phyloP scores from a whole-genome alignment of 768 basidiomycete genomes.

The Tricholoma furcatifolium region DNA sequence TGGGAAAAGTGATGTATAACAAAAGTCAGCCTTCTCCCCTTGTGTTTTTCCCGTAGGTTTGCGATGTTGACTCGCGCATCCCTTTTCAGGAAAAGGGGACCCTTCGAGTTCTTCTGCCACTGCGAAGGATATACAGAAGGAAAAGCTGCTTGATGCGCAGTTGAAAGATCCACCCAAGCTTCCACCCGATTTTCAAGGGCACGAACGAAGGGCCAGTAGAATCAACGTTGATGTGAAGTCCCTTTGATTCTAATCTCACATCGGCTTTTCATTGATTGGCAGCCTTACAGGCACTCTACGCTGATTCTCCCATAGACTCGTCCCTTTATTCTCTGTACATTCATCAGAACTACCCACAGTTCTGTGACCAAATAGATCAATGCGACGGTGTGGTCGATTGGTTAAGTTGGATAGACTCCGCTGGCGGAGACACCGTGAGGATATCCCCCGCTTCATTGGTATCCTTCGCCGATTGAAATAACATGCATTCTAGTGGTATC shows the following conservation, averaged over 20 bases:
- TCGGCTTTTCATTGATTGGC: neutral
- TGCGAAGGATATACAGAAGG: constrained; percentile 61
- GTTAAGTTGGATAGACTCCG: constrained; percentile 75
- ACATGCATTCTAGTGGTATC: constrained; percentile 48
- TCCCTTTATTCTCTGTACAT: constrained; percentile 87
- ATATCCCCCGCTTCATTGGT: neutral
- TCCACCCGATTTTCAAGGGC: constrained; percentile 56
- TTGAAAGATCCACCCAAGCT: constrained; percentile 56
- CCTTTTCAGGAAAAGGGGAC: constrained; percentile 69
- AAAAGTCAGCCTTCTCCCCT: constrained; percentile 63
- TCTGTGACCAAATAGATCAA: constrained; percentile 76
- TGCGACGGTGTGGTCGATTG: constrained; percentile 68
- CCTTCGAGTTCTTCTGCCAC: constrained; percentile 52
- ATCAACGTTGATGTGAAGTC: constrained; percentile 70
- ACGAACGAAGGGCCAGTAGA: constrained; percentile 66
- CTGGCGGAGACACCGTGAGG: constrained; percentile 61
- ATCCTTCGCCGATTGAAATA: neutral
- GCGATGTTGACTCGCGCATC: constrained; percentile 1
- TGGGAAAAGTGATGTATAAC: constrained; percentile 94
- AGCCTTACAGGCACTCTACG: constrained; percentile 44
- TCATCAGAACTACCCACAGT: constrained; percentile 92
- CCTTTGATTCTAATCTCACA: neutral
- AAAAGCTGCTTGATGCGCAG: constrained; percentile 53
- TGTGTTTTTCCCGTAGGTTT: neutral
- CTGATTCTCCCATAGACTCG: constrained; percentile 88